Evolutionary conservation across 1,139 yeast species (phyloP).

Genomic region (Yamadazyma dendronema): DNA sequence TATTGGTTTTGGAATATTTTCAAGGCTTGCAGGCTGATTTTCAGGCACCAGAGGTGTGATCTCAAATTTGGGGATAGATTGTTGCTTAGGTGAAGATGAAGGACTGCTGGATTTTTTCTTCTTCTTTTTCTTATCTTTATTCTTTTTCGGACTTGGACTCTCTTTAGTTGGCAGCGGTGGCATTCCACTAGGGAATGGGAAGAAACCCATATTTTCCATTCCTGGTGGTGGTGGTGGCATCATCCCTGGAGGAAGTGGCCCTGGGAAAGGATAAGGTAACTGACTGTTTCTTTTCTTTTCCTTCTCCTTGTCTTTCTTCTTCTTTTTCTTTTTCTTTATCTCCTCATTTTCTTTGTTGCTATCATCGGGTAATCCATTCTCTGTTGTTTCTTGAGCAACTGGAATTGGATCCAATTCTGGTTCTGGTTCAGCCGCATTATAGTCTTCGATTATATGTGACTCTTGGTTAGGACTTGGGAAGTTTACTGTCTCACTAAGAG

Average conservation of each 20-base stretch:
- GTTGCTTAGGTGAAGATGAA: conserved; percentile 12
- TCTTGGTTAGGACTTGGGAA: not conserved
- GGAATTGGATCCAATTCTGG: not conserved
- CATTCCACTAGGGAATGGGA: conserved; percentile 19
- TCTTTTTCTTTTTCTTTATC: conserved; percentile 16
- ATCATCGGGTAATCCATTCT: conserved; percentile 9
- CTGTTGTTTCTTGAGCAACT: not conserved
- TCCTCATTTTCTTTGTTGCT: conserved; percentile 16
- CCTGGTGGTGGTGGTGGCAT: conserved; percentile 16
- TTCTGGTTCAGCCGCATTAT: not conserved
- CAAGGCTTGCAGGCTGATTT: not conserved
- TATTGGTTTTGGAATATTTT: not conserved
- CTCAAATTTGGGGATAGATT: conserved; percentile 13
- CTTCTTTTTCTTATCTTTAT: conserved; percentile 14
- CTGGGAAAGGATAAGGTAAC: conserved; percentile 17
- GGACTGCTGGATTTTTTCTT: conserved; percentile 14
- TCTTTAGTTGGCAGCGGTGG: conserved; percentile 12
- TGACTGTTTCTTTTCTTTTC: conserved; percentile 10
- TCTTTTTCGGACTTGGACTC: conserved; percentile 7
- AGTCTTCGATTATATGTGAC: not conserved
- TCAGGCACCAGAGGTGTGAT: conserved; percentile 10
- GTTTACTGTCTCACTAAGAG: not conserved
- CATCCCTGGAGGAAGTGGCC: conserved; percentile 18
- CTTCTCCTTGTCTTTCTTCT: conserved; percentile 12
- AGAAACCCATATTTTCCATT: conserved; percentile 17